Conservation (phyloP, 129 eudicot species). For the Flaveria ramosissima region DNA sequence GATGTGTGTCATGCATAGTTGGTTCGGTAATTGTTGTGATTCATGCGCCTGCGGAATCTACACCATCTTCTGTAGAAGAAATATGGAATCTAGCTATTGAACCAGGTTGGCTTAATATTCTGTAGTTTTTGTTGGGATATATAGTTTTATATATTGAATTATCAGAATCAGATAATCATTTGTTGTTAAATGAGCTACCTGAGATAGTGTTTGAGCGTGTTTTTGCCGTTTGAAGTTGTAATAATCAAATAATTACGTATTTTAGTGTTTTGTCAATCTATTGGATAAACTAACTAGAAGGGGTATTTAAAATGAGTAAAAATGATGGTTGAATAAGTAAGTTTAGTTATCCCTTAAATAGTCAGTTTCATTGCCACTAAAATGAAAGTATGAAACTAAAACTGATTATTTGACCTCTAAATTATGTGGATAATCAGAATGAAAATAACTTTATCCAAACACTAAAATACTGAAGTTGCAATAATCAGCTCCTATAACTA, state of each 20-base stretch:
- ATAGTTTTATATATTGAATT: too few relatives aligned
- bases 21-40: conserved; percentile 85
- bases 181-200: background rate
- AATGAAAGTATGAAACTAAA: background rate
- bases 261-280: too few relatives aligned
- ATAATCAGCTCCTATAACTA: background rate
- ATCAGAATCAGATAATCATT: background rate
- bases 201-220: too few relatives aligned
- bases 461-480: background rate
- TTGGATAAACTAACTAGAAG: too few relatives aligned
- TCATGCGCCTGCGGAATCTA: conserved; percentile 82
- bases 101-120: conserved; percentile 55
- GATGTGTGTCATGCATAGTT: conserved; percentile 81
- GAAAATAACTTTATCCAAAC: background rate
- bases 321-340: background rate
- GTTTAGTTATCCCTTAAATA: background rate
- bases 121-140: background rate
- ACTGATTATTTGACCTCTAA: background rate
- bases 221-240: background rate
- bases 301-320: background rate
- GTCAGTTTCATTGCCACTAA: background rate
- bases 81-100: conserved; percentile 80
- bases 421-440: background rate
- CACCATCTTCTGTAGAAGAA: conserved; percentile 74
- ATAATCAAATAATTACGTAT: too few relatives aligned